Conservation (phyloP, 495 filamentous ascomycete genomes). For the Aspergillus nanangensis region DNA sequence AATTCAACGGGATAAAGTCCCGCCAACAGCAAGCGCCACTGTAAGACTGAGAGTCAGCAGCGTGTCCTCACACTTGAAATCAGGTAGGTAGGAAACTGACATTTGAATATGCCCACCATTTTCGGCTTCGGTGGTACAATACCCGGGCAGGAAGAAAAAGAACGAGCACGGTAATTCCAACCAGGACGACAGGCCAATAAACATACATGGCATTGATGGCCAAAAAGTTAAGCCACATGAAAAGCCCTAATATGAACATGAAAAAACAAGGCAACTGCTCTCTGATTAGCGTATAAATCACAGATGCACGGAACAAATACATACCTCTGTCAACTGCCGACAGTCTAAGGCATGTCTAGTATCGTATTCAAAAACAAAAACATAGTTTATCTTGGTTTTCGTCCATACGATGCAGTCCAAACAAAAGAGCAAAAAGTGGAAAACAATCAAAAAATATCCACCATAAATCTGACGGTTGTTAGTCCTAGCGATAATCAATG, state of each 20-base stretch:
- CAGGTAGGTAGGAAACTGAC: no score
- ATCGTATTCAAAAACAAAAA: conserved; percentile 96
- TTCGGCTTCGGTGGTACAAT: conserved; percentile 70
- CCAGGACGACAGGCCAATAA: conserved; percentile 84
- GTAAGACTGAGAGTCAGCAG: no score
- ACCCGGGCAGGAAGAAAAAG: conserved; percentile 71
- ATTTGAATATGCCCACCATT: conserved; percentile 81
- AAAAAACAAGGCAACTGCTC: conserved; percentile 74
- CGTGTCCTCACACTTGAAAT: no score
- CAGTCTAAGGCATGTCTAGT: conserved; percentile 79
- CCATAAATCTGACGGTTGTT: conserved; percentile 61
- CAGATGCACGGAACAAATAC: conserved; percentile 8
- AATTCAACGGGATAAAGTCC: conserved; percentile 94
- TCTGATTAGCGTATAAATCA: no score
- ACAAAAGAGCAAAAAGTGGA: conserved; percentile 71
- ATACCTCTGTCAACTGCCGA: conserved; percentile 76
- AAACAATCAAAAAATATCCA: conserved; percentile 74
- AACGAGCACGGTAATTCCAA: conserved; percentile 58
- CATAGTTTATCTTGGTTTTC: conserved; percentile 82
- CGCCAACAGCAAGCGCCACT: conserved; percentile 82
- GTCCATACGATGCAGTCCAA: conserved; percentile 80
- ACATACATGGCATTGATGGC: conserved; percentile 66
- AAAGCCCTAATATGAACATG: conserved; percentile 68
- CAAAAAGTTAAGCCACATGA: conserved; percentile 86
- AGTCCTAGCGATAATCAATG: not conserved